Conservation (phyloP, 2,329 filamentous ascomycete species). For the Neospermospora avenae region DNA sequence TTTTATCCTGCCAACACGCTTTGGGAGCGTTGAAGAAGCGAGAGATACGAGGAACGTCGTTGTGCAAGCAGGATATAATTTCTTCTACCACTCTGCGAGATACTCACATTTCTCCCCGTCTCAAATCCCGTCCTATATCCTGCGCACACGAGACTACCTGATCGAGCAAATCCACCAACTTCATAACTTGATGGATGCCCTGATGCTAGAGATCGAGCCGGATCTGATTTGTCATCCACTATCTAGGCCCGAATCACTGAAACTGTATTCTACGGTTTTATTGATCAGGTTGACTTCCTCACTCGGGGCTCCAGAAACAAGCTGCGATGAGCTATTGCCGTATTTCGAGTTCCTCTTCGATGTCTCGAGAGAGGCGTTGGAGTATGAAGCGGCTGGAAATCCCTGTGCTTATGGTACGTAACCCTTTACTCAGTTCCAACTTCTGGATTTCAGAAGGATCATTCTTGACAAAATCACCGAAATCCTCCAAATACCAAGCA, state of each 20-base stretch:
- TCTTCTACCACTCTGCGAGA: constrained; percentile 20
- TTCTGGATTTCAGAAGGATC: neutral
- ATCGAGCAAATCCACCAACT: constrained; percentile 16
- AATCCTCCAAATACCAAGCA: neutral
- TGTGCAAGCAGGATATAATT: constrained; percentile 42
- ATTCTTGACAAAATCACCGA: neutral
- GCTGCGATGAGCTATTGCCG: constrained; percentile 18
- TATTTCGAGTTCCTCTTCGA: constrained; percentile 56
- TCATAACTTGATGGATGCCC: constrained; percentile 27
- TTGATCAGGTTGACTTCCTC: constrained; percentile 14
- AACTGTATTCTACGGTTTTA: constrained; percentile 10
- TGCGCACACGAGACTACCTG: constrained; percentile 15
- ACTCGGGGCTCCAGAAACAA: constrained; percentile 17
- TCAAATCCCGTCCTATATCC: constrained; percentile 9
- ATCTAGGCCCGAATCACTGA: constrained; percentile 10
- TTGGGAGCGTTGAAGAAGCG: constrained; percentile 33
- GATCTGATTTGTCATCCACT: constrained; percentile 38
- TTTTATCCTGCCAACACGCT: constrained; percentile 48
- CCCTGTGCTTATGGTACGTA: constrained; percentile 9
- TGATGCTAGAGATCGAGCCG: constrained; percentile 48
- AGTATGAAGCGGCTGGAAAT: constrained; percentile 19
- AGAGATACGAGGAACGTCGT: constrained; percentile 18
- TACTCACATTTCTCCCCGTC: constrained; percentile 36
- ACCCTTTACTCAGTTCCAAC: neutral
- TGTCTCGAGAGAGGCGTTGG: constrained; percentile 48